Conservation (phyloP, 2,329 filamentous ascomycete species). For the Didymella segeticola region DNA sequence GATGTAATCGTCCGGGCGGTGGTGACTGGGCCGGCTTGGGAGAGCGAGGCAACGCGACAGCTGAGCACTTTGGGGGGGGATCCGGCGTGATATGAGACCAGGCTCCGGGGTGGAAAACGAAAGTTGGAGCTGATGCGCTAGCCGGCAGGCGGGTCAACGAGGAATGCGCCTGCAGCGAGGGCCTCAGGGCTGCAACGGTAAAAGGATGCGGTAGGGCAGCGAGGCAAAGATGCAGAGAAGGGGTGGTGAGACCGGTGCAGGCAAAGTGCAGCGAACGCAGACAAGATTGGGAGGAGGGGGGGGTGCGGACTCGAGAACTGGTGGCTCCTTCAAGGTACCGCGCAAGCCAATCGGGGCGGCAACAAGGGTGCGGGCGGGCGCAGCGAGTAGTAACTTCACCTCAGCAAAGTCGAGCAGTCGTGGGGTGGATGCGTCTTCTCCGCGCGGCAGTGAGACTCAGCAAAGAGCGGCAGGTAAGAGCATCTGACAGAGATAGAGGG, state of each 20-base stretch:
- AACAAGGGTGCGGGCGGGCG: slow-evolving; percentile 18
- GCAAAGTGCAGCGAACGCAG: slow-evolving; percentile 14
- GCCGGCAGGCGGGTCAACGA: slow-evolving; percentile 20
- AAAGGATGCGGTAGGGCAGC: slow-evolving; percentile 17
- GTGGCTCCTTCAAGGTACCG: slow-evolving; percentile 17
- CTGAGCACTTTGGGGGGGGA: slow-evolving; percentile 17
- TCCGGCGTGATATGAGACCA: slow-evolving; percentile 32
- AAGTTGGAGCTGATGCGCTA: slow-evolving; percentile 34
- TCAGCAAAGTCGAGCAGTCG: not conserved
- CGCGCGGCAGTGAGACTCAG: slow-evolving; percentile 8
- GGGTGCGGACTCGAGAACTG: slow-evolving; percentile 31
- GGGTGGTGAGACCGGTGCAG: slow-evolving; percentile 37
- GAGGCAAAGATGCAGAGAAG: slow-evolving; percentile 22
- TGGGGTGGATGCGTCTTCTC: slow-evolving; percentile 3
- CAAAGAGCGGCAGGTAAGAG: slow-evolving; percentile 11
- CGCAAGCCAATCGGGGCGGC: slow-evolving; percentile 25
- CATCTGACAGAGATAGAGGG: slow-evolving; percentile 15
- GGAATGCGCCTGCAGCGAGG: slow-evolving; percentile 38
- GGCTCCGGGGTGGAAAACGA: slow-evolving; percentile 19
- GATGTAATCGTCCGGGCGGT: slow-evolving; percentile 23
- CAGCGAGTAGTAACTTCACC: not conserved
- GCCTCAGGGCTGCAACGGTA: slow-evolving; percentile 19
- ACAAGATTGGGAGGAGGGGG: slow-evolving; percentile 37
- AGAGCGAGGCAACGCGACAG: slow-evolving; percentile 22
- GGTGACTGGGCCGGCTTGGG: slow-evolving; percentile 15